phyloP scores from a whole-genome alignment of 164 flowering plant genomes.

The Magnolia sinica region DNA sequence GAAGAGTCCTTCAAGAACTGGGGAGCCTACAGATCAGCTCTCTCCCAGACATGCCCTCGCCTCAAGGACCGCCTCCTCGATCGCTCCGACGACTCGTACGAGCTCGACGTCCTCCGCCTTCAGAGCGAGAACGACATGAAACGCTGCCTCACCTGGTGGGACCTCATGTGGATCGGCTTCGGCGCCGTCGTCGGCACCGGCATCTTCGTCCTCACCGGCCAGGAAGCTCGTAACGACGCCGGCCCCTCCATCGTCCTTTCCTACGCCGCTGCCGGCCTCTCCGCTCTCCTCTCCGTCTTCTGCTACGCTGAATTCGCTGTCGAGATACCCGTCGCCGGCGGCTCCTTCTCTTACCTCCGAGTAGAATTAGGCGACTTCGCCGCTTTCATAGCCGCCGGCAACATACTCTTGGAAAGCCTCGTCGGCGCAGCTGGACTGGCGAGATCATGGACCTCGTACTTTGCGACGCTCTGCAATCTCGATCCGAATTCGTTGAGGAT shows the following conservation, averaged over 20 bases:
- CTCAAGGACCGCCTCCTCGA: slow-evolving; percentile 56
- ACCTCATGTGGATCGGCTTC: slow-evolving; percentile 71
- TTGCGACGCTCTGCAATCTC: slow-evolving; percentile 44
- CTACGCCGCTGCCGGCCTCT: slow-evolving; percentile 56
- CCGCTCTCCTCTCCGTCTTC: slow-evolving; percentile 66
- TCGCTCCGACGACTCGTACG: slow-evolving; percentile 59
- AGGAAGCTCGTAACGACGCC: slow-evolving; percentile 53
- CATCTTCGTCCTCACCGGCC: slow-evolving; percentile 70
- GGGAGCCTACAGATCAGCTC: slow-evolving; percentile 46
- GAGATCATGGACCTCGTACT: slow-evolving; percentile 68
- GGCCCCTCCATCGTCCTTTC: slow-evolving; percentile 72
- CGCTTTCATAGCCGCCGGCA: slow-evolving; percentile 73
- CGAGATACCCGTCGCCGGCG: slow-evolving; percentile 80
- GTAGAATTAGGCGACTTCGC: slow-evolving; percentile 71
- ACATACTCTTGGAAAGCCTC: slow-evolving; percentile 60
- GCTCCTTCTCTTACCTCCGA: slow-evolving; percentile 67
- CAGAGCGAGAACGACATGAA: slow-evolving; percentile 53
- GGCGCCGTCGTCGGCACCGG: slow-evolving; percentile 90
- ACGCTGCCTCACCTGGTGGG: slow-evolving; percentile 84
- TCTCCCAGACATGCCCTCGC: slow-evolving; percentile 49
- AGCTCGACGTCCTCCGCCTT: slow-evolving; percentile 37
- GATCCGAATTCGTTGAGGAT: slow-evolving; percentile 48
- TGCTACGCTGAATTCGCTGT: slow-evolving; percentile 80
- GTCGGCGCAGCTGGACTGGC: slow-evolving; percentile 78
- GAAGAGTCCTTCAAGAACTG: slow-evolving; percentile 57